Conservation (phyloP, 2,329 filamentous ascomycete genomes). For the Cyphellophora europaea region DNA sequence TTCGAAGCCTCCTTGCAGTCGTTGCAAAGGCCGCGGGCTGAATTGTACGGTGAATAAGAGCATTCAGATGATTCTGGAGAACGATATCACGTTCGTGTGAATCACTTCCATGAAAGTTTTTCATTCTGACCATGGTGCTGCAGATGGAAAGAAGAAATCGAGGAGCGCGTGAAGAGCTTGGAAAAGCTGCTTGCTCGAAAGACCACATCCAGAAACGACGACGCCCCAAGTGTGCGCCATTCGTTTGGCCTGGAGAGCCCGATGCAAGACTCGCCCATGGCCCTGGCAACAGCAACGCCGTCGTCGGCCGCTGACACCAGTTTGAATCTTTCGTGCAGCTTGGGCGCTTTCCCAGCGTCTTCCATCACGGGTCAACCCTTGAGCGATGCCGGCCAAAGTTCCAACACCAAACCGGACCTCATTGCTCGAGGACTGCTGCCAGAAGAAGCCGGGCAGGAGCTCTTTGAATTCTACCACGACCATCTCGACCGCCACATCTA, state of each 20-base stretch:
- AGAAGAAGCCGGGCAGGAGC: conserved; percentile 40
- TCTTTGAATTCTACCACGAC: conserved; percentile 43
- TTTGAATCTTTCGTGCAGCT: background rate
- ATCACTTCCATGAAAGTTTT: background rate
- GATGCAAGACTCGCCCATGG: no score
- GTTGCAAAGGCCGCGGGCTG: conserved; percentile 38
- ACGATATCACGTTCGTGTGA: conserved; percentile 5
- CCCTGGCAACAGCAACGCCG: no score
- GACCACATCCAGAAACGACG: no score
- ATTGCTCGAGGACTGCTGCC: conserved; percentile 41
- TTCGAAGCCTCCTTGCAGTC: conserved; percentile 36
- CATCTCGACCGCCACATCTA: conserved; percentile 44
- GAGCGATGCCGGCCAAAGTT: background rate
- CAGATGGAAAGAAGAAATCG: background rate
- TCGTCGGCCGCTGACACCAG: no score
- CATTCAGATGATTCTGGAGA: conserved; percentile 32
- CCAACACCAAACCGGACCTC: conserved; percentile 29
- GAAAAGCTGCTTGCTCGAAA: no score
- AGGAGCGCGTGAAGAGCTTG: background rate
- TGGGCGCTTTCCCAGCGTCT: background rate
- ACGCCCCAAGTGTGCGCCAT: no score
- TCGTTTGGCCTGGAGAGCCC: no score
- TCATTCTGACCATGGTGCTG: background rate
- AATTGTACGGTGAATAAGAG: conserved; percentile 44
- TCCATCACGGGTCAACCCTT: background rate